Base-by-base conservation (phyloP, 1,139 yeast species). In the Candida sojae region DNA sequence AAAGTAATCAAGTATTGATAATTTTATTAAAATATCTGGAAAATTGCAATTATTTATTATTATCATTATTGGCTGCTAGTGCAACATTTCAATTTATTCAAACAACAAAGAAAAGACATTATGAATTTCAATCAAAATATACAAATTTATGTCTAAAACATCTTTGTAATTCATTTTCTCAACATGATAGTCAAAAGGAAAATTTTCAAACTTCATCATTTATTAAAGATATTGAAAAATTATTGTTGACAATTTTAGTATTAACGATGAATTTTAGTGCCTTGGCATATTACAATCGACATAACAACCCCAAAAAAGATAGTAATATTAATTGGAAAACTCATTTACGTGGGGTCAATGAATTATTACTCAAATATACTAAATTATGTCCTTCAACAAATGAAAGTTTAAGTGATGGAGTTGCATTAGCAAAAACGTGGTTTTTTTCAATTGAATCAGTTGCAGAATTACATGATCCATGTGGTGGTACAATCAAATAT, bases 341-440 rank as follows among this genome's bases (percentile, higher is more conserved):
- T 3, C 79, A 73, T 54, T 54, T 74, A 30, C 53, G 69, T 31
- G 77, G 77, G 0, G 78, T 78, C 9, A 68, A 71, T 38, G 78
- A 74, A 49, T 58, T 74, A 44, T 61, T 74, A 21, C 48, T 66
- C 12, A 67, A 65, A 47, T 74, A 72, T 56, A 61, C 65, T 31
- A 52, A 55, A n/a, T 52, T 65, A 12, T 54, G 66, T 10, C 53
- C 54, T 35, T 43, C 49, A 39, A 56, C 54, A 41, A 36, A 37
- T 12, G 17, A 48, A 12, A 46, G 53, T 40, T 56, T 67, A 40
- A 61, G 70, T 12, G 61, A 66, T n/a, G 79, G 77, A 2, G 55
- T 73, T n/a, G 76, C 79, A 1, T 58, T 74, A 8, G 77, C 79
- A 1, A 68, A 70, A 49, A 66, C 67, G n/a, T 74, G 79, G 79